These are phyloP conservation scores for Skeletonema tropicum DNA, from an alignment of 108 stramenopile species.

Conservation along the genomic window DNA sequence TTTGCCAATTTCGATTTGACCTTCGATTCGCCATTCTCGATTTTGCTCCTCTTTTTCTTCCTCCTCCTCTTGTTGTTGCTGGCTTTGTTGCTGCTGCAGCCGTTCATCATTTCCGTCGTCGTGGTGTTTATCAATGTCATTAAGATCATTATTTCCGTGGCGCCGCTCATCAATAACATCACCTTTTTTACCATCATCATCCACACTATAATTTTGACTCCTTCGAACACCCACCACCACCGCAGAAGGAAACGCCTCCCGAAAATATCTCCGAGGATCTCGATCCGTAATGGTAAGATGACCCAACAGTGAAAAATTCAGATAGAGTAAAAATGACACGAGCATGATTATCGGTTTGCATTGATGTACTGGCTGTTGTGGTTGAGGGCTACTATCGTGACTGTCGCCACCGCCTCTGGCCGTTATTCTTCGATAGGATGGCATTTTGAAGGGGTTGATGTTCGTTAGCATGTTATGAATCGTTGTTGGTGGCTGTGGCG, in stretches of 20 bases:
- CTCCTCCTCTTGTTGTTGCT: background rate
- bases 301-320: background rate
- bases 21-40: background rate
- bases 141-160: background rate
- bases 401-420: too few relatives aligned
- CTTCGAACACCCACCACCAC: background rate
- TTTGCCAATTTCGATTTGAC: background rate
- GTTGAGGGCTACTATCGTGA: background rate
- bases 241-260: background rate
- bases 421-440: too few relatives aligned
- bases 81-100: background rate
- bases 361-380: background rate
- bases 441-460: background rate
- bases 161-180: background rate
- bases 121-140: background rate
- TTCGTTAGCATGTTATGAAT: background rate
- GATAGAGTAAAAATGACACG: conserved; percentile 3
- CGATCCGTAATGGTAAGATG: background rate
- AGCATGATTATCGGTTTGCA: background rate
- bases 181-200: background rate
- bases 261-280: background rate
- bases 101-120: background rate
- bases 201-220: background rate
- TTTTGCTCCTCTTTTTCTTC: background rate
- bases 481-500: too few relatives aligned